Evolutionary conservation across 495 filamentous ascomycete genomes (phyloP).

Genomic region (Penicillium mononematosum): DNA sequence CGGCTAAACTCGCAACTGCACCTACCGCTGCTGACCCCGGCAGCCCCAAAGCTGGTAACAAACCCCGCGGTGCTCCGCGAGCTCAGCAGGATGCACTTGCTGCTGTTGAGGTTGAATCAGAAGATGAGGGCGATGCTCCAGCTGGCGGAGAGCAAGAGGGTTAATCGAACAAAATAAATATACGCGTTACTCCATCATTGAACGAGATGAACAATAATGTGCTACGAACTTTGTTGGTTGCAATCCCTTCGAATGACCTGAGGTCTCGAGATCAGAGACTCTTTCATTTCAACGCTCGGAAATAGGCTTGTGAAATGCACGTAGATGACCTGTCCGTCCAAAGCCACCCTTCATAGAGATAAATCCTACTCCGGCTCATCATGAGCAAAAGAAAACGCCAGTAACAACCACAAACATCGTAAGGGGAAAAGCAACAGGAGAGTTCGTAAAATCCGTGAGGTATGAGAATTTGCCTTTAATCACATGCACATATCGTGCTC

Average conservation of each 20-base stretch:
- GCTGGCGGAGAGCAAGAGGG: conserved; percentile 25
- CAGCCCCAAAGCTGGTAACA: background rate
- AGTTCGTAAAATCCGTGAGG: conserved; percentile 11
- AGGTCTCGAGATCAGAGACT: background rate
- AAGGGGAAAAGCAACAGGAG: background rate
- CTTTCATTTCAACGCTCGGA: background rate
- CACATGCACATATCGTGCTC: conserved; percentile 4
- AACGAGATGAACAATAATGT: conserved; percentile 1
- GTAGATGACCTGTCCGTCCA: background rate
- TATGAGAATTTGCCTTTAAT: background rate
- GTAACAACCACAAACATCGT: background rate
- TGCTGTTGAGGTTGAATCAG: conserved; percentile 32
- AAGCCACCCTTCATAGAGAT: background rate
- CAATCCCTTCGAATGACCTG: background rate
- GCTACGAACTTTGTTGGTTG: background rate
- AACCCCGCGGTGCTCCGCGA: conserved; percentile 10
- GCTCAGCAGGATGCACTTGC: conserved; percentile 33
- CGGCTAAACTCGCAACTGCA: conserved; percentile 37
- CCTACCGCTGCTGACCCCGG: conserved; percentile 9
- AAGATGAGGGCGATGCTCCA: conserved; percentile 27
- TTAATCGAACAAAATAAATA: background rate
- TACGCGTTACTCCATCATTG: background rate
- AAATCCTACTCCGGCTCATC: conserved; percentile 1
- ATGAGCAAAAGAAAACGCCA: background rate
- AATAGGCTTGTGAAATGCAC: background rate